These are phyloP conservation scores for Zygosaccharomyces siamensis DNA, from an alignment of 805 yeast species.

Conservation along the genomic window DNA sequence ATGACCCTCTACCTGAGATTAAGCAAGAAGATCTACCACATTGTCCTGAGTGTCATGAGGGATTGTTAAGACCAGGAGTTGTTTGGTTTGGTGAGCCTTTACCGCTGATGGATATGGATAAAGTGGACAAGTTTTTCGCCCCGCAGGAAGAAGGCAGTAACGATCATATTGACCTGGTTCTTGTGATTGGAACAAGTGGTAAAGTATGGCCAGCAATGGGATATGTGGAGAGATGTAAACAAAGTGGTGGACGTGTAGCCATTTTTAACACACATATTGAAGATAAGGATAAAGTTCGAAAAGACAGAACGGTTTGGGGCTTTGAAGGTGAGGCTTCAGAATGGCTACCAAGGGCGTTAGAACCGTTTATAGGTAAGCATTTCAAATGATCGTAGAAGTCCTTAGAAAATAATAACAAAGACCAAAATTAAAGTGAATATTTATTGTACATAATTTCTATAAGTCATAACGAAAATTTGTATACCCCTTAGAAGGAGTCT, in stretches of 20 bases:
- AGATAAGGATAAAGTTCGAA: constrained; percentile 39
- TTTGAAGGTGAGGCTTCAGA: constrained; percentile 78
- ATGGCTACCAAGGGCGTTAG: constrained; percentile 61
- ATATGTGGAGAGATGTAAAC: constrained; percentile 70
- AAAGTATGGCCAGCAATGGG: constrained; percentile 91
- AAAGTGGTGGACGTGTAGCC: constrained; percentile 77
- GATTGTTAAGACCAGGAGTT: constrained; percentile 77
- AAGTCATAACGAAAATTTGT: neutral
- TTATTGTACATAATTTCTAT: neutral
- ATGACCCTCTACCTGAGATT: constrained; percentile 46
- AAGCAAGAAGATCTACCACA: constrained; percentile 54
- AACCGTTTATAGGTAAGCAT: constrained; percentile 42
- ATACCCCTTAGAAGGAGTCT: neutral
- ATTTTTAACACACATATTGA: constrained; percentile 71
- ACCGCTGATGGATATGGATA: constrained; percentile 56
- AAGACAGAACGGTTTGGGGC: constrained; percentile 54
- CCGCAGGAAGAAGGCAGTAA: constrained; percentile 16
- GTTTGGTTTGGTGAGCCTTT: constrained; percentile 94
- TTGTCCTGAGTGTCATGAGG: constrained; percentile 71
- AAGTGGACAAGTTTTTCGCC: constrained; percentile 62
- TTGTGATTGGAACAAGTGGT: constrained; percentile 84
- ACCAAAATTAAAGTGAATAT: neutral
- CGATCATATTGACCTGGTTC: constrained; percentile 55
- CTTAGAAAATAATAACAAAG: neutral
- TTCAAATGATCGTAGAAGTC: constrained; percentile 17